These are phyloP conservation scores for Trichoderma koningiopsis DNA, from an alignment of 2,329 filamentous ascomycete genomes.

Conservation along the genomic window DNA sequence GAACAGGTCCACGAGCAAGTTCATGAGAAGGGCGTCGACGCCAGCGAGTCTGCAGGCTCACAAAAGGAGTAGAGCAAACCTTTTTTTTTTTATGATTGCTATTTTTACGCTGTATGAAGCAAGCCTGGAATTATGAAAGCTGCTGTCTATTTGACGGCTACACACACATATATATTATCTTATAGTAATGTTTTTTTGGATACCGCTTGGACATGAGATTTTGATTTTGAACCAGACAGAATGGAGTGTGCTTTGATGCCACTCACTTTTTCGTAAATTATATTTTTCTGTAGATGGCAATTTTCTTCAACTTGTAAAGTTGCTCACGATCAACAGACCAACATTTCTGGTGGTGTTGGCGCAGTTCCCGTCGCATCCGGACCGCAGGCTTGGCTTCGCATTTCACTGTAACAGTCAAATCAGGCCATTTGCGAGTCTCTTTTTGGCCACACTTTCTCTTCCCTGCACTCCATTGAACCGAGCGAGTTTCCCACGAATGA, in stretches of 20 bases:
- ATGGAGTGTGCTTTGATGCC: neutral
- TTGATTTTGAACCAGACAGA: neutral
- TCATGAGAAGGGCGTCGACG: neutral
- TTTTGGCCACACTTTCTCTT: neutral
- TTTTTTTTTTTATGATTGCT: neutral
- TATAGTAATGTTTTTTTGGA: neutral
- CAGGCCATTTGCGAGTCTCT: neutral
- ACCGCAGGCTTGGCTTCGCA: neutral
- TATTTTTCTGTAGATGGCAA: neutral
- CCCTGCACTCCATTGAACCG: neutral
- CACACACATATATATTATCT: neutral
- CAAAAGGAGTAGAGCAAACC: constrained; percentile 2
- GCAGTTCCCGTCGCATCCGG: constrained; percentile 4
- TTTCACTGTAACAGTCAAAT: neutral
- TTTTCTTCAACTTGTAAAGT: neutral
- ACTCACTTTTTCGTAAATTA: neutral
- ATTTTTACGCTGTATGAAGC: constrained; percentile 2
- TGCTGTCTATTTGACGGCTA: neutral
- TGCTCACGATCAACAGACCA: neutral
- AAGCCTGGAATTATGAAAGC: neutral
- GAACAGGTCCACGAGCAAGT: neutral
- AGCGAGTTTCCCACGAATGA: neutral
- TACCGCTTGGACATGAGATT: neutral
- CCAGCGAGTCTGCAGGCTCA: constrained; percentile 5
- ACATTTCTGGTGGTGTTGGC: neutral